phyloP scores from a whole-genome alignment of 352 stramenopile genomes.

The Globisporangium nodosum region DNA sequence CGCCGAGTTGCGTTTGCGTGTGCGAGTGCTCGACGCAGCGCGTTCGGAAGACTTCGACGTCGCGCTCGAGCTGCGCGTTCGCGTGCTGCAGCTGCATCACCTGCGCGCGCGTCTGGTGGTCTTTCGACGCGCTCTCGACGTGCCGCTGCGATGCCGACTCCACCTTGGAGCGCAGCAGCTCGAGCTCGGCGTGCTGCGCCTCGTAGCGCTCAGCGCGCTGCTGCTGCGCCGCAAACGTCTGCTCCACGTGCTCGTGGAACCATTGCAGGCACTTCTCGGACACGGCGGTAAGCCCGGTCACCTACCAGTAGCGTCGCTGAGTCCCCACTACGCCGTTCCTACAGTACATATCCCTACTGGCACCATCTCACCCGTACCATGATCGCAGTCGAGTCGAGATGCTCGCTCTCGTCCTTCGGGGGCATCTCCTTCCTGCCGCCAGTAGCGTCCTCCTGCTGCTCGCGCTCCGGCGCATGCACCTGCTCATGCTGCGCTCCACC shows the following conservation, averaged over 20 bases:
- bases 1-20: constrained; percentile 27
- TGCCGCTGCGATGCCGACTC: constrained; percentile 21
- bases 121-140: constrained; percentile 6
- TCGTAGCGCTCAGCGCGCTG: constrained; percentile 41
- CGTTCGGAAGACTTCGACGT: constrained; percentile 12
- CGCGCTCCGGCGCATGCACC: background rate
- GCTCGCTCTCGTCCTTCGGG: background rate
- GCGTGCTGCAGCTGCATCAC: constrained; percentile 8
- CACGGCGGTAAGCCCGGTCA: constrained; percentile 35
- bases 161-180: constrained; percentile 11
- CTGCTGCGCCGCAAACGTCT: constrained; percentile 41
- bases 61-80: constrained; percentile 18
- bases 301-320: constrained; percentile 10
- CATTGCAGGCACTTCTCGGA: constrained; percentile 49
- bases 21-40: constrained; percentile 19
- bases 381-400: constrained; percentile 5
- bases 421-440: background rate
- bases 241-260: constrained; percentile 42
- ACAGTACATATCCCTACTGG: background rate
- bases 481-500: background rate
- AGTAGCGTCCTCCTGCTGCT: background rate
- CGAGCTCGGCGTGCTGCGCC: constrained; percentile 37
- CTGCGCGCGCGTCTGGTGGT: constrained; percentile 9
- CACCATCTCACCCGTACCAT: constrained; percentile 4
- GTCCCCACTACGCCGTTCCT: background rate